These are phyloP conservation scores for Cladosporium sp. DNA, from an alignment of 2,329 filamentous ascomycete species.

Conservation along the genomic window DNA sequence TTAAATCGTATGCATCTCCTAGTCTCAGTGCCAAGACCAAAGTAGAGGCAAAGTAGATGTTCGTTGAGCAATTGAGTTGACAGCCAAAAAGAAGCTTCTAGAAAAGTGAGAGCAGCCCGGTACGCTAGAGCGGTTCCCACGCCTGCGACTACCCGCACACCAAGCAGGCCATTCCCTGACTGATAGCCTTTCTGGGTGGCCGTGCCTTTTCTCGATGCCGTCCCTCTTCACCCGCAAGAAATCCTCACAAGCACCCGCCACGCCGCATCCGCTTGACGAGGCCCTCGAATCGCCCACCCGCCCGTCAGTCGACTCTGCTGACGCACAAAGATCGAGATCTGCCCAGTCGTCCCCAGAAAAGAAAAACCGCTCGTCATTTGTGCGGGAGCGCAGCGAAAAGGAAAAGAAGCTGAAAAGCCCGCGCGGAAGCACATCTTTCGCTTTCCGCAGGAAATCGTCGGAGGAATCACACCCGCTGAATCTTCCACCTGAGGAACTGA, in stretches of 20 bases:
- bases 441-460: conserved; percentile 30
- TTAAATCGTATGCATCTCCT: too few species aligned
- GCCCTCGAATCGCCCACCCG: conserved; percentile 1
- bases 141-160: conserved; percentile 3
- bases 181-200: conserved; percentile 3
- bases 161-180: conserved; percentile 11
- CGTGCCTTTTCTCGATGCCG: conserved; percentile 15
- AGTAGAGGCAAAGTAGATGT: too few species aligned
- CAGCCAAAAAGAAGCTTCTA: background rate
- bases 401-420: conserved; percentile 18
- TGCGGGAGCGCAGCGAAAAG: conserved; percentile 22
- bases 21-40: too few species aligned
- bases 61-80: too few species aligned
- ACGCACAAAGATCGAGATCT: conserved; percentile 9
- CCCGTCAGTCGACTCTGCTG: conserved; percentile 10
- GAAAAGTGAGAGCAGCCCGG: background rate
- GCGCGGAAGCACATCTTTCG: conserved; percentile 22
- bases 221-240: conserved; percentile 21
- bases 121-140: conserved; percentile 3
- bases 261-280: conserved; percentile 8
- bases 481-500: conserved; percentile 81
- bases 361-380: conserved; percentile 22
- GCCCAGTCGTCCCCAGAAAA: conserved; percentile 18
- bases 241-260: conserved; percentile 13
- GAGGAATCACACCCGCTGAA: conserved; percentile 79